Evolutionary conservation across 2,329 filamentous ascomycete species (phyloP), one percentile per base, ranked within the genome.

Genomic region (Niveomyces coronatus): DNA sequence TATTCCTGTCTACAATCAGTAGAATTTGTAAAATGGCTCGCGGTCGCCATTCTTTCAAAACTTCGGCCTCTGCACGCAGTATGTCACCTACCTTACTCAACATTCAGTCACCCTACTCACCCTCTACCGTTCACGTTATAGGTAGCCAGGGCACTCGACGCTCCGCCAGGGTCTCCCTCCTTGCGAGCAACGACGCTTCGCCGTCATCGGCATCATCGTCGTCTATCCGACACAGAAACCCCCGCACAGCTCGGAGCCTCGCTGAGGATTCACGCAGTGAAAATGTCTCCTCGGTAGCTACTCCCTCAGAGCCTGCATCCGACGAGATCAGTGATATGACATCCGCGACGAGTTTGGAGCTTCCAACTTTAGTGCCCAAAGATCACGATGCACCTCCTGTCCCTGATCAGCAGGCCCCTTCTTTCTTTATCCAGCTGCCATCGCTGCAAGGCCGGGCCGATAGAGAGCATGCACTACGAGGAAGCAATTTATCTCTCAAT

Each of bases 401-500:
- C 9, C 49, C n/a, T 33, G 44, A 18, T 13, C 18, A 10, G 10
- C 30, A 40, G 19, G 52, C 54, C 5, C n/a, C 34, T 28, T 29
- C 19, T 29, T 45, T 35, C 13, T 26, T 22, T 26, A 38, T 62
- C 4, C 54, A 62, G 45, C 50, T 62, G 9, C 54, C 39, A 54
- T 17, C 55, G 53, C 16, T 31, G 42, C 45, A 2, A 45, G 41
- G 31, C 42, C 50, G 5, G 40, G 42, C 37, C n/a, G 52, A 54
- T 16, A 48, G 47, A 16, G 56, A 62, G 19, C 47, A 53, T n/a
- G 49, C 47, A 10, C 34, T 58, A 11, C 49, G 54, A 13, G 50
- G 49, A 8, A 77, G 68, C 56, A 58, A 68, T 35, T 71, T 64
- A 44, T 62, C 70, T 3, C 53, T 75, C 49, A 60, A 57, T 26